Evolutionary conservation across 306 rosid genomes (phyloP).

Genomic region (Corylus avellana): DNA sequence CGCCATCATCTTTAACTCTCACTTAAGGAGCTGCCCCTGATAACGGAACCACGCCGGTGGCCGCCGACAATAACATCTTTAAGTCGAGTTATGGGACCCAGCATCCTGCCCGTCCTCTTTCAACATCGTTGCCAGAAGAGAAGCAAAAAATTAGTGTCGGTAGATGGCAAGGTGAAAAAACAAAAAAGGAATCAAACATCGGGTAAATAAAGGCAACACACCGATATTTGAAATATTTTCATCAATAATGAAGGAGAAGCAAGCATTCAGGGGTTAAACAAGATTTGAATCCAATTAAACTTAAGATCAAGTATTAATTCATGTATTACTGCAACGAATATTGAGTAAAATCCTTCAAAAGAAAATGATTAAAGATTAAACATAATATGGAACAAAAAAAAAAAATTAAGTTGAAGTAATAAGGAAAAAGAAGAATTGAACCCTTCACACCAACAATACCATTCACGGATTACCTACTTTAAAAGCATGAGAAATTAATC

Average conservation of each 20-base stretch:
- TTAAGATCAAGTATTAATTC: neutral
- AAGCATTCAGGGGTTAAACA: neutral
- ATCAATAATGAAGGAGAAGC: neutral
- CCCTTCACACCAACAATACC: neutral
- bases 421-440: no score
- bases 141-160: constrained; percentile 12
- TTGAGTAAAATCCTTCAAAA: neutral
- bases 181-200: neutral
- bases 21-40: constrained; percentile 56
- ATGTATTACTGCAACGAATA: neutral
- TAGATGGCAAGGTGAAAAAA: neutral
- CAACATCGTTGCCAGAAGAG: neutral
- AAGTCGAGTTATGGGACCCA: constrained; percentile 74
- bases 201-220: neutral
- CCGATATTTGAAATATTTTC: neutral
- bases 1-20: constrained; percentile 71
- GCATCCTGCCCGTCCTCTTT: constrained; percentile 64
- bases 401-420: no score
- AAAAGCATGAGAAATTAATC: neutral
- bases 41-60: constrained; percentile 64
- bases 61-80: constrained; percentile 83
- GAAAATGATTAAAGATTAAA: neutral
- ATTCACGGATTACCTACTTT: no score
- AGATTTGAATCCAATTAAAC: neutral
- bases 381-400: neutral